Conservation (phyloP, 2,329 filamentous ascomycete species). For the Pezicula rhizophila region DNA sequence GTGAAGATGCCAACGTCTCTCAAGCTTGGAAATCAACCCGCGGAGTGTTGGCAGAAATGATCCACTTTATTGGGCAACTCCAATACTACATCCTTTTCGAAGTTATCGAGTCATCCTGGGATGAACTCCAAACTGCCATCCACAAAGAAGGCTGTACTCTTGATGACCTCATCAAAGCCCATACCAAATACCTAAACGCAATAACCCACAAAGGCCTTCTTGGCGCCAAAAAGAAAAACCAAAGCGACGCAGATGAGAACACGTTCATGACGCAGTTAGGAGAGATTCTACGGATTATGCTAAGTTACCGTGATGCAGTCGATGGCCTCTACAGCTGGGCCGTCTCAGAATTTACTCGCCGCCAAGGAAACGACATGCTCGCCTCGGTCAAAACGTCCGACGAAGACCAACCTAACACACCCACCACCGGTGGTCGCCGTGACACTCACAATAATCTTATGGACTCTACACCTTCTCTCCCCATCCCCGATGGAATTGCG, state of each 20-base stretch:
- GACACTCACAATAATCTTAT: slow-evolving; percentile 17
- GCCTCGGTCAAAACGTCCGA: slow-evolving; percentile 44
- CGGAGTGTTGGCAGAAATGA: slow-evolving; percentile 91
- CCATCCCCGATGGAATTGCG: slow-evolving; percentile 32
- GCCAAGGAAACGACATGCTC: slow-evolving; percentile 75
- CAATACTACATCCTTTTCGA: slow-evolving; percentile 99
- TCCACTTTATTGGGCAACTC: slow-evolving; percentile 93
- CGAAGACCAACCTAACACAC: slow-evolving; percentile 24
- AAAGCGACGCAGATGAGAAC: slow-evolving; percentile 47
- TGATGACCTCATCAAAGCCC: slow-evolving; percentile 89
- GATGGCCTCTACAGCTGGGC: slow-evolving; percentile 93
- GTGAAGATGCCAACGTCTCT: slow-evolving; percentile 62
- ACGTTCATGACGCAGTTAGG: slow-evolving; percentile 87
- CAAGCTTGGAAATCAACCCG: slow-evolving; percentile 86
- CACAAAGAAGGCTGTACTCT: slow-evolving; percentile 82
- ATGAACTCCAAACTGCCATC: slow-evolving; percentile 76
- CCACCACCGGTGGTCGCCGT: slow-evolving; percentile 23
- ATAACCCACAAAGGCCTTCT: slow-evolving; percentile 96
- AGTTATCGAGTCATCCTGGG: slow-evolving; percentile 95
- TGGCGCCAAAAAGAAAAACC: slow-evolving; percentile 55
- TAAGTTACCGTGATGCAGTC: slow-evolving; percentile 86
- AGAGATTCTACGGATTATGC: slow-evolving; percentile 89
- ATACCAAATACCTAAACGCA: slow-evolving; percentile 82
- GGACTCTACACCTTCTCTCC: slow-evolving; percentile 20
- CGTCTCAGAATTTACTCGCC: slow-evolving; percentile 84